A percentile compares a stretch with the other conserved stretches of the same genome.
These are phyloP conservation scores for Podila horticola DNA, from an alignment of 192 early-diverging fungal genomes.

Conservation along the genomic window DNA sequence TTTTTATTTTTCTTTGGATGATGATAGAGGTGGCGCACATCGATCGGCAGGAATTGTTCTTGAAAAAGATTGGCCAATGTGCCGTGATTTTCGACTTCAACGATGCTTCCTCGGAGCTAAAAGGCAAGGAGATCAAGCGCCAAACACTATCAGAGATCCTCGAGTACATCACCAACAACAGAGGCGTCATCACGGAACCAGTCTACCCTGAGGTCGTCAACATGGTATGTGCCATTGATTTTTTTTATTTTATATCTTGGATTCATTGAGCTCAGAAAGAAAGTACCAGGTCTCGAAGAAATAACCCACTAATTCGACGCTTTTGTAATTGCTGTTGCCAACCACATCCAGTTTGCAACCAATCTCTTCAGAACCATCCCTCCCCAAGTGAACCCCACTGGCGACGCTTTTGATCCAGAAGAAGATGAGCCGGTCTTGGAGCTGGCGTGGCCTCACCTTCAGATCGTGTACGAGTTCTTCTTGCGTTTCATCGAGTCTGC, in stretches of 20 bases:
- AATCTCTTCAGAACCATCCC: conserved; percentile 98
- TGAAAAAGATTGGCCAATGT: conserved; percentile 94
- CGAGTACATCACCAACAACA: conserved; percentile 91
- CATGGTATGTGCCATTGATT: conserved; percentile 76
- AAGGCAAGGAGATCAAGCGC: conserved; percentile 97
- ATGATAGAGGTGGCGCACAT: conserved; percentile 77
- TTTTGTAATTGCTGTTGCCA: background rate
- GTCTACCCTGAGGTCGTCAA: conserved; percentile 93
- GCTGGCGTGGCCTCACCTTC: conserved; percentile 97
- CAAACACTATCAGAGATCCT: conserved; percentile 90
- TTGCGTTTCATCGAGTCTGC: conserved; percentile 97
- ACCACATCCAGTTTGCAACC: conserved; percentile 78
- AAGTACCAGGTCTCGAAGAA: no score
- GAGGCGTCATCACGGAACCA: conserved; percentile 88
- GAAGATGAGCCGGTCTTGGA: conserved; percentile 99
- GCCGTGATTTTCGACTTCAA: conserved; percentile 95
- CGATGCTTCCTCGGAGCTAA: conserved; percentile 86
- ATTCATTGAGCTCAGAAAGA: background rate
- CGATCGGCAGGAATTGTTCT: conserved; percentile 88
- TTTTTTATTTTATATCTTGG: background rate
- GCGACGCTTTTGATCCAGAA: conserved; percentile 98
- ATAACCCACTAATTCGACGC: no score
- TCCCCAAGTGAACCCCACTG: conserved; percentile 93
- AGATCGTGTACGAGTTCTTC: conserved; percentile 98
- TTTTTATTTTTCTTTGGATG: conserved; percentile 11